phyloP scores from a whole-genome alignment of 495 filamentous ascomycete genomes.

The Choiromyces venosus region DNA sequence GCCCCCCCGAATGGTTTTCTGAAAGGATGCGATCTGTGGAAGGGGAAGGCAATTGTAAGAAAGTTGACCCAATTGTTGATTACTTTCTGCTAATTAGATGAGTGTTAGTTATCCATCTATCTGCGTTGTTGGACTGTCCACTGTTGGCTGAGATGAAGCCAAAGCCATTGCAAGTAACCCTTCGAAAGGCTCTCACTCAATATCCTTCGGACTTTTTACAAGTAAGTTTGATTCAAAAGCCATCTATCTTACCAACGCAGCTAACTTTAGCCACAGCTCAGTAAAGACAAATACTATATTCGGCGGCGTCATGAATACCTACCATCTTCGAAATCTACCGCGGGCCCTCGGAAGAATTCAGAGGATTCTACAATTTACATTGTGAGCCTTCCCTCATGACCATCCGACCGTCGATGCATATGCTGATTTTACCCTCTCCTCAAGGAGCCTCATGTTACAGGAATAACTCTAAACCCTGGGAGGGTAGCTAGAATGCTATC shows the following conservation, averaged over 20 bases:
- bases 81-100: conserved; percentile 10
- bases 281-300: conserved; percentile 42
- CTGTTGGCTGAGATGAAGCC: conserved; percentile 41
- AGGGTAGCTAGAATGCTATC: conserved; percentile 30
- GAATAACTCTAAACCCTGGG: conserved; percentile 30
- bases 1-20: conserved; percentile 40
- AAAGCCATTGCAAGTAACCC: conserved; percentile 36
- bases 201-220: conserved; percentile 26
- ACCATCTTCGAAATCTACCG: not conserved
- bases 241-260: not conserved
- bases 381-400: conserved; percentile 10
- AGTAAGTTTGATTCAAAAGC: conserved; percentile 6
- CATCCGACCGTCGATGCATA: not conserved
- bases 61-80: not conserved
- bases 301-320: conserved; percentile 17
- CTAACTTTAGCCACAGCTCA: conserved; percentile 15
- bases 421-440: conserved; percentile 15
- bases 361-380: conserved; percentile 36
- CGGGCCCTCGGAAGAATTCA: not conserved
- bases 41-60: conserved; percentile 42
- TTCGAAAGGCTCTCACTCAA: conserved; percentile 38
- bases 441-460: conserved; percentile 35
- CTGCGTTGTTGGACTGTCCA: conserved; percentile 41
- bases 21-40: conserved; percentile 38
- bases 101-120: conserved; percentile 44